Evolutionary conservation across 2,329 filamentous ascomycete species (phyloP), one percentile per base, ranked within the genome.

Genomic region (Dothistroma septosporum): DNA sequence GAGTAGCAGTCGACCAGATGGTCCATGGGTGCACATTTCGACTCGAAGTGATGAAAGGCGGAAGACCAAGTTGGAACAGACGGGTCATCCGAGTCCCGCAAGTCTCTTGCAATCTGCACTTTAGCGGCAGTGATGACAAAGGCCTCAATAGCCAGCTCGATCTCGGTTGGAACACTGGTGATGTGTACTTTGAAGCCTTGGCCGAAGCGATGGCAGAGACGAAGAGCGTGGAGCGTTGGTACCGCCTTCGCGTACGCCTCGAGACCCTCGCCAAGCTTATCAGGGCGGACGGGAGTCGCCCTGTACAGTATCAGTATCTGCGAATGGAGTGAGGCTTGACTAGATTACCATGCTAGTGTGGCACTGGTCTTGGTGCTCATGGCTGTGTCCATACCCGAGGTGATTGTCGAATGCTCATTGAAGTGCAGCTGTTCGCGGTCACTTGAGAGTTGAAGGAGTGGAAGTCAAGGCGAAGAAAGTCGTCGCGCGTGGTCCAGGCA

Each of bases 161-260:
- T 37, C 62, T 69, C 67, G 4, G 41, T 35, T 10, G 66, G 67
- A 31, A 69, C 54, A 47, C 61, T 67, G n/a, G 58, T 64, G 57
- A 69, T 48, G 59, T 65, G 56, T 7, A 62, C 65, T 16, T 64
- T 41, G 4, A 41, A 8, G 0, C 66, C 66, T 52, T 57, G 53
- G 19, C 68, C 66, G 47, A 64, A 68, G 24, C 66, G 61, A 53
- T 68, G 61, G 47, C 64, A 68, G 4, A 68, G 59, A 19, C 64
- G 62, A 14, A 68, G 57, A 1, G 62, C 50, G 28, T 54, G 32
- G 0, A 67, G 57, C 1, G 24, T 28, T 12, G 65, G 64, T 0
- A 63, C 32, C 5, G 52, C 33, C n/a, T 46, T 49, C n/a, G 31
- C 32, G 60, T 63, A 67, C 1, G 35, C 44, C 12, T 61, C 59